Conservation (phyloP, 2,329 filamentous ascomycete species). For the Aspergillus calidoustus region DNA sequence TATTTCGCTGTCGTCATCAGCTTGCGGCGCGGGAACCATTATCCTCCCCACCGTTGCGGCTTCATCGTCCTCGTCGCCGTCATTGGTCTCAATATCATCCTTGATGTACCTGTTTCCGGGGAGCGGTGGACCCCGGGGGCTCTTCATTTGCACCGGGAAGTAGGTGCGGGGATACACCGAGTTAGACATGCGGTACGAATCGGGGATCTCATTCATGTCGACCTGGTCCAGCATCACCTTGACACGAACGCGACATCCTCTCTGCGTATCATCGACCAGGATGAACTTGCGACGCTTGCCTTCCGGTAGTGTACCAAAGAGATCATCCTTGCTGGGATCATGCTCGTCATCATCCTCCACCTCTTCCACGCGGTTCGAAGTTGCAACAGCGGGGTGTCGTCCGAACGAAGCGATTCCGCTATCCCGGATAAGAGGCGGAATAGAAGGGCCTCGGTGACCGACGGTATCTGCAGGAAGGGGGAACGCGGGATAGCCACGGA, state of each 20-base stretch:
- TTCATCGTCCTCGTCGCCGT: slow-evolving; percentile 38
- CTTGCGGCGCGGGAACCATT: slow-evolving; percentile 63
- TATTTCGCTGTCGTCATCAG: slow-evolving; percentile 76
- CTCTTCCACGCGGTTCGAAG: slow-evolving; percentile 33
- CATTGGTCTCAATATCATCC: slow-evolving; percentile 64
- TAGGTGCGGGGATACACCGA: slow-evolving; percentile 91
- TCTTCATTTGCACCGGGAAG: slow-evolving; percentile 92
- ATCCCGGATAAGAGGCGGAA: slow-evolving; percentile 68
- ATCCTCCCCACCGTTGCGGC: slow-evolving; percentile 44
- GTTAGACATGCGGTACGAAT: slow-evolving; percentile 88
- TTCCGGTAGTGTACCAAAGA: slow-evolving; percentile 88
- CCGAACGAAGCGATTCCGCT: slow-evolving; percentile 51
- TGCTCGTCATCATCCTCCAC: slow-evolving; percentile 29
- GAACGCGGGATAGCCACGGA: slow-evolving; percentile 71
- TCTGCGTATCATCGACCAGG: slow-evolving; percentile 85
- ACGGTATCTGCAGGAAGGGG: slow-evolving; percentile 57
- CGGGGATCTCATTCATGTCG: slow-evolving; percentile 93
- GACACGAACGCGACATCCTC: slow-evolving; percentile 80
- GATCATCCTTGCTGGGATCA: slow-evolving; percentile 59
- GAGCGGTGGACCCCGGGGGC: slow-evolving; percentile 71
- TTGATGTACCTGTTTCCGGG: slow-evolving; percentile 76
- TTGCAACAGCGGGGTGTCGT: slow-evolving; percentile 39
- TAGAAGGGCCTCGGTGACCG: slow-evolving; percentile 59
- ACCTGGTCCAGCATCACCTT: slow-evolving; percentile 92
- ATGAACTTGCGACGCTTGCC: slow-evolving; percentile 96